Percentiles rank a stretch among this genome's conserved stretches.
Conservation (phyloP, 441 rosid species). For the Biscutella laevigata region DNA sequence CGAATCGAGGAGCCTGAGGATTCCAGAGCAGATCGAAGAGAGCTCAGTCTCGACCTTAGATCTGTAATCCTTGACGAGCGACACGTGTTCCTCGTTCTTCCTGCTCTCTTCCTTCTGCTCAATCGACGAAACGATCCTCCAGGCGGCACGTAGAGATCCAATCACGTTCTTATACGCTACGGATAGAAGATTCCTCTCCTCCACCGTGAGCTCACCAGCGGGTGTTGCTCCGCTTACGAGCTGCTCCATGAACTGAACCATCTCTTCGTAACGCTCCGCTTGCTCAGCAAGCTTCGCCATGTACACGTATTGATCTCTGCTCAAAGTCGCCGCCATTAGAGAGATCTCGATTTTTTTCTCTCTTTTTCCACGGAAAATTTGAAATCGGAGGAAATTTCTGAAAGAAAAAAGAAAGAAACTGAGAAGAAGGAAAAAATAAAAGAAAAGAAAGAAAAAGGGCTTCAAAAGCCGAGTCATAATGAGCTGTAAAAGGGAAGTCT, state of each 20-base stretch:
- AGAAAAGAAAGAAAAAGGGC: background rate
- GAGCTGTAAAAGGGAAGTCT: conserved; percentile 19
- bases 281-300: conserved; percentile 42
- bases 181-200: conserved; percentile 45
- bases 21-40: conserved; percentile 29
- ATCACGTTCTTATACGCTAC: conserved; percentile 47
- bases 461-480: conserved; percentile 10
- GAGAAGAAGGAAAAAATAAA: conserved; percentile 8
- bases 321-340: conserved; percentile 32
- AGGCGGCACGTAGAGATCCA: conserved; percentile 40
- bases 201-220: conserved; percentile 34
- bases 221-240: conserved; percentile 34
- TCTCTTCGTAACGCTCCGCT: conserved; percentile 48
- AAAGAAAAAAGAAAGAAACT: background rate
- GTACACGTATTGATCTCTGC: conserved; percentile 43
- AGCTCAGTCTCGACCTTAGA: conserved; percentile 37
- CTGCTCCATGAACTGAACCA: conserved; percentile 40
- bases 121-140: conserved; percentile 45
- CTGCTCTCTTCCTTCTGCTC: conserved; percentile 43
- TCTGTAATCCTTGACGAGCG: conserved; percentile 37
- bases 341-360: background rate
- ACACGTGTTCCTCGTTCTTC: conserved; percentile 47
- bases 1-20: conserved; percentile 32
- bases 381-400: conserved; percentile 23
- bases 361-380: background rate